Conservation (phyloP, 345 rosid genomes). For the Salix koriyanagi region DNA sequence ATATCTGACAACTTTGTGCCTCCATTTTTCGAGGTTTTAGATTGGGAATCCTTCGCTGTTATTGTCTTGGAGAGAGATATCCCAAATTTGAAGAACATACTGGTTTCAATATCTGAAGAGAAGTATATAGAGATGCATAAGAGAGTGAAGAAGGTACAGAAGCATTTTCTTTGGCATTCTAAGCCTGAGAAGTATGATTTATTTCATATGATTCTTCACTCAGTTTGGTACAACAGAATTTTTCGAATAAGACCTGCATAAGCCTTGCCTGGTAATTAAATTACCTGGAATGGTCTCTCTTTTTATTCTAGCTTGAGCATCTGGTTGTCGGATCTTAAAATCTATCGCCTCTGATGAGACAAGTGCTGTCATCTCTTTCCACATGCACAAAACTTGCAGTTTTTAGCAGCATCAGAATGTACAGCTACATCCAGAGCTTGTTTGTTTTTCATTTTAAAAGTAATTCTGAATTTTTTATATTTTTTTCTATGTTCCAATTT, state of each 20-base stretch:
- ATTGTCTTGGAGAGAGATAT: constrained; percentile 76
- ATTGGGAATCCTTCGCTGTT: constrained; percentile 84
- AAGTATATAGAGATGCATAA: constrained; percentile 57
- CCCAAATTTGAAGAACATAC: constrained; percentile 67
- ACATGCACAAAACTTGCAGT: neutral
- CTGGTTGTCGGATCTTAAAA: neutral
- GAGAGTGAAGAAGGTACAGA: constrained; percentile 69
- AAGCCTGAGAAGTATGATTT: constrained; percentile 67
- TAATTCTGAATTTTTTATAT: no score
- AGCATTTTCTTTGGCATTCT: constrained; percentile 87
- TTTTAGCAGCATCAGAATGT: neutral
- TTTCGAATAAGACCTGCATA: constrained; percentile 32
- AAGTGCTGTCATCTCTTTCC: neutral
- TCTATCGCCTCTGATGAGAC: neutral
- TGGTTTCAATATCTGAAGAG: constrained; percentile 48
- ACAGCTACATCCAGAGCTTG: neutral
- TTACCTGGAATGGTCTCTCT: neutral
- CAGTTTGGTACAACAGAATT: constrained; percentile 77
- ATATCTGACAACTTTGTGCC: constrained; percentile 82
- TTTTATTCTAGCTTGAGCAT: neutral
- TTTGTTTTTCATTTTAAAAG: no score
- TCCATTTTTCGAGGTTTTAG: constrained; percentile 64
- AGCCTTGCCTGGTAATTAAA: neutral
- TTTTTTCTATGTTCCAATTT: no score
- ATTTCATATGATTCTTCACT: constrained; percentile 90